A percentile compares a stretch with the other conserved stretches of the same genome.
phyloP scores from a whole-genome alignment of 495 filamentous ascomycete species.

The Penicillium verhagenii region DNA sequence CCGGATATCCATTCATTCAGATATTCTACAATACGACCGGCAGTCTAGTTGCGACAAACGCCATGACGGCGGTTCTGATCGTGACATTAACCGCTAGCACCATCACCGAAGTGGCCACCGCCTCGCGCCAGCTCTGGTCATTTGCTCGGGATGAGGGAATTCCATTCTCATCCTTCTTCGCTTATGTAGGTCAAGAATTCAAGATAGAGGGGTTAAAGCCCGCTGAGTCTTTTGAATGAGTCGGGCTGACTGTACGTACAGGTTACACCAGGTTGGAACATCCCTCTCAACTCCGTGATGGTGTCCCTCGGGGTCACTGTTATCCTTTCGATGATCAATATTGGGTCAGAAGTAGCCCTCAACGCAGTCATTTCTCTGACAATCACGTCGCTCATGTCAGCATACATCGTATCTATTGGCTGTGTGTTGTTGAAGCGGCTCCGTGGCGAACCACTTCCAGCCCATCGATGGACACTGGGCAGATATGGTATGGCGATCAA shows the following conservation, averaged over 20 bases:
- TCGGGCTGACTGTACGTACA: slow-evolving; percentile 16
- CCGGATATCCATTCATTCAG: slow-evolving; percentile 46
- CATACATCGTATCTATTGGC: slow-evolving; percentile 51
- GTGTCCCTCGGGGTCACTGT: slow-evolving; percentile 44
- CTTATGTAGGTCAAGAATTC: slow-evolving; percentile 40
- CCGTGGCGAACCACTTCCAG: slow-evolving; percentile 39
- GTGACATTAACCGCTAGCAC: slow-evolving; percentile 41
- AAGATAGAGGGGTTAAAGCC: too few relatives aligned
- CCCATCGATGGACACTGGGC: slow-evolving; percentile 51
- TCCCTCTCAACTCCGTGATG: slow-evolving; percentile 53
- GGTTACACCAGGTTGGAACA: slow-evolving; percentile 50
- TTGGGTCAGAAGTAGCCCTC: slow-evolving; percentile 49
- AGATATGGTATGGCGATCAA: slow-evolving; percentile 49
- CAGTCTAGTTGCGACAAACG: slow-evolving; percentile 40
- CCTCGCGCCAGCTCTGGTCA: slow-evolving; percentile 43
- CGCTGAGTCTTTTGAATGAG: neutral
- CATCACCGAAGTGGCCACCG: slow-evolving; percentile 44
- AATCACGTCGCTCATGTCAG: slow-evolving; percentile 40
- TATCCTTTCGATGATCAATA: slow-evolving; percentile 53
- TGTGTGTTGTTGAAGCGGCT: slow-evolving; percentile 49
- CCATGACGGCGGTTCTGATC: slow-evolving; percentile 38
- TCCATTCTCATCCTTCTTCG: slow-evolving; percentile 49
- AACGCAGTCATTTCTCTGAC: slow-evolving; percentile 48
- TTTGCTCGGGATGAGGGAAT: slow-evolving; percentile 50
- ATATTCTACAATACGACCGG: slow-evolving; percentile 50